These are phyloP conservation scores for Dictyostelium citrinum DNA, from an alignment of 78 protist genomes.

Conservation along the genomic window DNA sequence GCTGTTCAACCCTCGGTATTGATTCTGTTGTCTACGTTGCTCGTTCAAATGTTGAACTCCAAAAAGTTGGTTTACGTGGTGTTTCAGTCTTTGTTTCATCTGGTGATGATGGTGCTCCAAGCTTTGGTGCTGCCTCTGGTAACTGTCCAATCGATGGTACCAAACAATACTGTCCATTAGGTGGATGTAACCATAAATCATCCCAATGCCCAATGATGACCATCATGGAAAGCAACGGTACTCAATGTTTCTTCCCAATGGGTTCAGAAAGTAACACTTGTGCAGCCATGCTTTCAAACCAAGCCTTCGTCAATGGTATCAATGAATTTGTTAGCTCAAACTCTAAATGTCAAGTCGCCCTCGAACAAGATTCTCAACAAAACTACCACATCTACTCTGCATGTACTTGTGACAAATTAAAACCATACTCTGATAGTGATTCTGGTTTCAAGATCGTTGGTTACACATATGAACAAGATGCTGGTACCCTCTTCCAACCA, in stretches of 20 bases:
- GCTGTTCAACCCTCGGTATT: constrained; percentile 34
- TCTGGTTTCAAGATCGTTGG: constrained; percentile 16
- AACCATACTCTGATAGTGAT: not conserved
- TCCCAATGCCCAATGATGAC: constrained; percentile 40
- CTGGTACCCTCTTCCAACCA: constrained; percentile 64
- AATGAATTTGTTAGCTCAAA: not conserved
- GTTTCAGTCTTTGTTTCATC: constrained; percentile 67
- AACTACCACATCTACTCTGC: constrained; percentile 49
- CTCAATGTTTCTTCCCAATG: constrained; percentile 79
- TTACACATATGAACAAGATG: not conserved
- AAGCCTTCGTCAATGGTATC: not conserved
- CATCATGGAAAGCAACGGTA: constrained; percentile 17
- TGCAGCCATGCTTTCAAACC: not conserved
- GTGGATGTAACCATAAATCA: constrained; percentile 53
- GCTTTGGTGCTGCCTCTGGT: constrained; percentile 58
- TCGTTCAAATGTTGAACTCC: constrained; percentile 61
- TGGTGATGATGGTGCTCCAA: constrained; percentile 89
- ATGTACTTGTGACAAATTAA: constrained; percentile 24
- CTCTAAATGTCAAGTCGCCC: not conserved
- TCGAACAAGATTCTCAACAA: constrained; percentile 26
- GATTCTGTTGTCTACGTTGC: constrained; percentile 30
- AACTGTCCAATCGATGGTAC: constrained; percentile 66
- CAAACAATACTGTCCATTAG: constrained; percentile 65
- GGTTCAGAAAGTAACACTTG: constrained; percentile 33
- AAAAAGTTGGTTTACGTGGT: constrained; percentile 79